These are phyloP conservation scores for Trametes cingulata DNA, from an alignment of 768 basidiomycete genomes.

Conservation along the genomic window DNA sequence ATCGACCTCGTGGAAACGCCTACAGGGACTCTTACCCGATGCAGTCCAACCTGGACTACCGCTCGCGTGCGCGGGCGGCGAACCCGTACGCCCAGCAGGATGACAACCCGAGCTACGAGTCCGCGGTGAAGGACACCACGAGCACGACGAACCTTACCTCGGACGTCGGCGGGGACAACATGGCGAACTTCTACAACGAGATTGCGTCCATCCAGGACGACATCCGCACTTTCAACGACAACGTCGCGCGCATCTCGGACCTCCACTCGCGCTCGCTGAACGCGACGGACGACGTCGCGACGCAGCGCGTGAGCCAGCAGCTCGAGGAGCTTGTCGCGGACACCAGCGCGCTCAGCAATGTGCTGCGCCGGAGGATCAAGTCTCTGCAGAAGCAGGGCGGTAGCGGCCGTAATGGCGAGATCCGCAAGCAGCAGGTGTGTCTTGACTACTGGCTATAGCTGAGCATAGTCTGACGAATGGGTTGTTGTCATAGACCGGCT, in stretches of 20 bases:
- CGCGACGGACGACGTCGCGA: conserved; percentile 47
- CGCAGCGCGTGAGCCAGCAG: conserved; percentile 42
- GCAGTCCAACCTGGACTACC: conserved; percentile 52
- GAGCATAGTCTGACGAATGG: not conserved
- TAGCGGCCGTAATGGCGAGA: conserved; percentile 44
- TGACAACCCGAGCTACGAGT: conserved; percentile 66
- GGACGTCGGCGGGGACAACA: conserved; percentile 46
- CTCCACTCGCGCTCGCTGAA: conserved; percentile 52
- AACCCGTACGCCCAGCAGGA: conserved; percentile 75
- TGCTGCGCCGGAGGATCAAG: conserved; percentile 61
- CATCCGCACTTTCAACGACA: conserved; percentile 45
- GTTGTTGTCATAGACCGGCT: conserved; percentile 44
- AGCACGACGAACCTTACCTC: conserved; percentile 49
- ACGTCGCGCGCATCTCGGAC: conserved; percentile 47
- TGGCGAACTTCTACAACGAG: conserved; percentile 76
- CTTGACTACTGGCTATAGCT: not conserved
- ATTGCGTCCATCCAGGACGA: conserved; percentile 51
- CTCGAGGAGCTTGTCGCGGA: conserved; percentile 61
- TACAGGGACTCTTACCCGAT: conserved; percentile 64
- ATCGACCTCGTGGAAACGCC: not conserved
- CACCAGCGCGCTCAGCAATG: conserved; percentile 58
- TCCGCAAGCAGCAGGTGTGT: conserved; percentile 46
- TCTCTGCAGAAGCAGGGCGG: conserved; percentile 48
- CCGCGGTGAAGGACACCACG: conserved; percentile 52
- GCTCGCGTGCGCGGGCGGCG: conserved; percentile 24